phyloP scores from a whole-genome alignment of 306 rosid genomes.

The Alnus rubra region DNA sequence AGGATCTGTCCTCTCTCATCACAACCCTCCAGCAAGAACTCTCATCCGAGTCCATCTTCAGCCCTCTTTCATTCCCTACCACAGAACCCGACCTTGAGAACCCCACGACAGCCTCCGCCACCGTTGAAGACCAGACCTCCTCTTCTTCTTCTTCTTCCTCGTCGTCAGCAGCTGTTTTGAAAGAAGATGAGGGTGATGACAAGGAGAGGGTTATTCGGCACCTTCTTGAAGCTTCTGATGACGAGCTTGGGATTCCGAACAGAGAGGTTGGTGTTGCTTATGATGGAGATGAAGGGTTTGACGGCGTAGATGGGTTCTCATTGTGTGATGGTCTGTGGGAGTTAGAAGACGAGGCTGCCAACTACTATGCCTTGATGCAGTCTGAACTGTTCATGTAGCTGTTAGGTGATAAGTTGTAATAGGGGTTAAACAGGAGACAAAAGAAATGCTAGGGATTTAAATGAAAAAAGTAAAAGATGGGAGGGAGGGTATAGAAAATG shows the following conservation, averaged over 20 bases:
- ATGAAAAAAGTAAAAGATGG: not conserved
- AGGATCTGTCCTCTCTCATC: slow-evolving; percentile 66
- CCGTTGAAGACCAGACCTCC: slow-evolving; percentile 13
- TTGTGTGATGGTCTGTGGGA: slow-evolving; percentile 68
- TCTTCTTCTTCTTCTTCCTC: slow-evolving; percentile 27
- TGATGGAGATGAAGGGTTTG: slow-evolving; percentile 28
- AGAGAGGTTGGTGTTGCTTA: slow-evolving; percentile 13
- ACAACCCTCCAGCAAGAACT: slow-evolving; percentile 71
- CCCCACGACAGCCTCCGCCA: not conserved
- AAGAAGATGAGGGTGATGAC: slow-evolving; percentile 50
- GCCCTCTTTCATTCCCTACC: slow-evolving; percentile 15
- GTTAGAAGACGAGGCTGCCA: slow-evolving; percentile 82
- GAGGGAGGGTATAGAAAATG: slow-evolving; percentile 13
- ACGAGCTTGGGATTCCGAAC: slow-evolving; percentile 85
- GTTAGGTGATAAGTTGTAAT: not conserved
- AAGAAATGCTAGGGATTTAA: not conserved
- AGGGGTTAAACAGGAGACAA: not conserved
- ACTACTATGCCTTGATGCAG: slow-evolving; percentile 64
- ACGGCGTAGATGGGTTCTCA: slow-evolving; percentile 35
- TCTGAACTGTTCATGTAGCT: slow-evolving; percentile 70
- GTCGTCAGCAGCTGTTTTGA: not conserved
- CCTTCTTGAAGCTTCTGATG: slow-evolving; percentile 87
- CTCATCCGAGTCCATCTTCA: slow-evolving; percentile 12
- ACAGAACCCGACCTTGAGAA: slow-evolving; percentile 11
- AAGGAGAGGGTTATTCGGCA: slow-evolving; percentile 66